Base-by-base conservation (phyloP, 139 green algal genomes). In the Tetradesmus obliquus region DNA sequence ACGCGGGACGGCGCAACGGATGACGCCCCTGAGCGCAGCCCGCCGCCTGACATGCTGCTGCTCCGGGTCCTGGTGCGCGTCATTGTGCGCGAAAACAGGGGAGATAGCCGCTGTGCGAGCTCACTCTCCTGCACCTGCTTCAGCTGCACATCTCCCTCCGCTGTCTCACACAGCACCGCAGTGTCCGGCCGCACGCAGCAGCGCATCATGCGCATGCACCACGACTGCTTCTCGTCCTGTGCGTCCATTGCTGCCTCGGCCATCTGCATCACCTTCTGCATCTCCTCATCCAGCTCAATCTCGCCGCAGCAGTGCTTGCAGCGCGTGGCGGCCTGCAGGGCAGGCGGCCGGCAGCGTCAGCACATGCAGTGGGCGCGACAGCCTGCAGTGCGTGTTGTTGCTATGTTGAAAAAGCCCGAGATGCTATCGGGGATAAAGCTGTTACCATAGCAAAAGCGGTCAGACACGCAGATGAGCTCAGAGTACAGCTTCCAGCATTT, bases 301-400 rank as follows among this genome's bases (percentile, higher is more conserved):
- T 90, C 86, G 20, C 58, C 86, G 58, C 71, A 90, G 71, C 86
- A 90, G 71, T 72, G 53, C 86, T 90, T 90, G 86, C 86, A 90
- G 20, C 86, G 86, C 13, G 86, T 90, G 51, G 86, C 86, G 32
- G 86, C 86, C 74, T 82, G 74, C 74, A 82, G 24, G 74, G 53
- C 74, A 82, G 53, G n/a, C 74, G 20, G 5, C 72, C 2, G 45
- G 45, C 66, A 24, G 15, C 66, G n/a, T 3, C 66, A 24, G 17
- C 15, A 24, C 3, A 17, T 24, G 13, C 66, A 76, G 66, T 76
- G 60, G 60, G 6, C 60, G 10, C 60, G 2, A 13, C 60, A 71
- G 3, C 60, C 15, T 71, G 60, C 8, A 20, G 5, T 13, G 60
- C 3, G 60, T 71, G 66, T 76, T 76, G 66, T 19, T 76, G 15